Evolutionary conservation across 2,329 filamentous ascomycete genomes (phyloP), one percentile per base, ranked within the genome.

Genomic region (Neofusicoccum parvum): DNA sequence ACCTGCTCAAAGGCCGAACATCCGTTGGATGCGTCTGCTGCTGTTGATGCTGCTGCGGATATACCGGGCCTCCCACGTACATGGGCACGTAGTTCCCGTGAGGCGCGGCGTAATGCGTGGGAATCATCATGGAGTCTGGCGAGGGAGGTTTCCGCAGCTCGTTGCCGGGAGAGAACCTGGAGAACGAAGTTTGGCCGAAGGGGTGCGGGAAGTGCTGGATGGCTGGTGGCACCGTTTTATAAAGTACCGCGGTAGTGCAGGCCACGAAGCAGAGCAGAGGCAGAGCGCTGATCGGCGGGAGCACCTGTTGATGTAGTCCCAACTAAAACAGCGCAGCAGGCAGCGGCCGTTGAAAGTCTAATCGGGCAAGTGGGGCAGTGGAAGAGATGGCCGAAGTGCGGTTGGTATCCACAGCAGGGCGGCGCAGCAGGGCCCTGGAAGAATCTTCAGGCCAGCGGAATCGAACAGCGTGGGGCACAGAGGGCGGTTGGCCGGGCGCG

Each of bases 1-100:
- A 65, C 63, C 63, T 65, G 39, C 20, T 49, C 32, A 65, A 51
- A 20, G 60, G 60, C 60, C 34, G 48, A 45, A 51, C 11, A n/a
- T 63, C 36, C 37, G 46, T 27, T 3, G 48, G 48, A 14, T 51
- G 53, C 39, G 15, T 20, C n/a, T 43, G 53, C 53, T 58, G 53
- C 27, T 27, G 48, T 39, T 58, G 53, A 12, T 56, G 51, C 11
- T 46, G 43, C 27, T 34, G 50, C 32, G 43, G 15, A 43, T 62
- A 62, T 9, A 41, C 27, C n/a, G 45, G 34, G 14, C 37, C 34
- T 7, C 43, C 17, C 32, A 50, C 39, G 15, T 43, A 63, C 20
- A 63, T 12, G 12, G 60, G 34, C 53, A 58, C 12, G 39, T 34
- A 58, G 51, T 11, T 39, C 17, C 17, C 51, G 5, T 27, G 27